Base-by-base conservation (phyloP, 495 filamentous ascomycete species). In the Penicillium maclennaniae region DNA sequence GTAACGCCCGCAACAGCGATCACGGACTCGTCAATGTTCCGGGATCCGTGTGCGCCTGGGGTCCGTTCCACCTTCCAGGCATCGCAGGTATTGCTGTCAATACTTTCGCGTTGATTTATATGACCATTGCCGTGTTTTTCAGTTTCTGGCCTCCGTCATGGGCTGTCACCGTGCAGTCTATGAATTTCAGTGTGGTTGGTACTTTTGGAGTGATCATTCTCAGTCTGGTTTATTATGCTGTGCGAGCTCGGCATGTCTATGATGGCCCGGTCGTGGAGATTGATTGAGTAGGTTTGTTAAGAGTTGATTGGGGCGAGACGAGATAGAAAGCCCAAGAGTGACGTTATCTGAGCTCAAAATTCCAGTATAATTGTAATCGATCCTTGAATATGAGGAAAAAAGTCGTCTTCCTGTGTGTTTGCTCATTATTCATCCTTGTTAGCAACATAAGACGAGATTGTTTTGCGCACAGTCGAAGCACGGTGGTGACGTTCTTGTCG, bases 151-250 rank as follows among this genome's bases (percentile, higher is more conserved):
- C 78, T 0, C 58, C 68, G 6, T 58, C 59, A 2, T 59, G 56
- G 26, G 25, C 58, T 5, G 68, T 78, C 0, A 65, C 55, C 1
- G 56, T 65, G 3, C 55, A 64, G 6, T 71, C 61, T 0, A 73
- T 77, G 66, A 82, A 81, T 49, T 81, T 67, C 49, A 77, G 72
- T 48, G 62, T 73, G 14, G 67, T 79, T 6, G 67, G 75, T 1
- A 75, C 71, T 23, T 63, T 72, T 0, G 60, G 55, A 0, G 65
- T 74, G 0, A 54, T 78, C 12, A 5, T 79, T 2, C 75, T 80
- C 45, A 73, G 69, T 34, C 31, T 79, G 6, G 44, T 66, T 0
- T 83, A 78, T 57, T 83, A 82, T 58, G 16, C 68, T 23, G 0
- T 73, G 0, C 62, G 68, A 10, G 79, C 74, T 6, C 64, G 63